Evolutionary conservation across 176 grass and related monocot genomes (phyloP).

Genomic region (Oryza brachyantha): DNA sequence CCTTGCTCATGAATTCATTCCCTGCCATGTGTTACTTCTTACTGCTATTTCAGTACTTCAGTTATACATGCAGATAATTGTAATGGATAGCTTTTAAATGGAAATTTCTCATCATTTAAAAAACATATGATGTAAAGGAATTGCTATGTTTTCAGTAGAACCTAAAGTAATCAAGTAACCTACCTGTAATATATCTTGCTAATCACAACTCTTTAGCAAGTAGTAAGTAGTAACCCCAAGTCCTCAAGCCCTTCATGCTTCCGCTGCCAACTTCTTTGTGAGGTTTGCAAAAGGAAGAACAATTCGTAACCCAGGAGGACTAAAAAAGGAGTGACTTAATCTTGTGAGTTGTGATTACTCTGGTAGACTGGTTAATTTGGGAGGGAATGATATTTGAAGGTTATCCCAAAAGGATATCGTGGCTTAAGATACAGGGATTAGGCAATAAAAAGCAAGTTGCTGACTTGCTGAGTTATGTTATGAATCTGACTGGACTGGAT

Average conservation of each 20-base stretch:
- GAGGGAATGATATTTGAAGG: neutral
- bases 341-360: neutral
- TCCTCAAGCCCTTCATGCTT: neutral
- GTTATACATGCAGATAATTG: neutral
- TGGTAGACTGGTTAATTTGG: neutral
- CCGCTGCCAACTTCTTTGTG: neutral
- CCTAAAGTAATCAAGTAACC: neutral
- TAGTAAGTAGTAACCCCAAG: neutral
- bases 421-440: neutral
- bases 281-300: neutral
- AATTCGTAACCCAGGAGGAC: neutral
- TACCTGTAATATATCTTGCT: neutral
- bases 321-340: too few species aligned
- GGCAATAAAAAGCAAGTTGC: neutral
- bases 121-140: neutral
- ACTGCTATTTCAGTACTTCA: neutral
- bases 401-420: too few species aligned
- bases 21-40: neutral
- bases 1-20: neutral
- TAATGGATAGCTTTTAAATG: neutral
- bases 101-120: neutral
- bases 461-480: neutral
- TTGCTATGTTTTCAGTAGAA: neutral
- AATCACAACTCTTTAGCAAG: neutral
- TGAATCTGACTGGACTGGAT: neutral